Conservation (phyloP, 2,329 filamentous ascomycete genomes). For the Trichoderma sp. region DNA sequence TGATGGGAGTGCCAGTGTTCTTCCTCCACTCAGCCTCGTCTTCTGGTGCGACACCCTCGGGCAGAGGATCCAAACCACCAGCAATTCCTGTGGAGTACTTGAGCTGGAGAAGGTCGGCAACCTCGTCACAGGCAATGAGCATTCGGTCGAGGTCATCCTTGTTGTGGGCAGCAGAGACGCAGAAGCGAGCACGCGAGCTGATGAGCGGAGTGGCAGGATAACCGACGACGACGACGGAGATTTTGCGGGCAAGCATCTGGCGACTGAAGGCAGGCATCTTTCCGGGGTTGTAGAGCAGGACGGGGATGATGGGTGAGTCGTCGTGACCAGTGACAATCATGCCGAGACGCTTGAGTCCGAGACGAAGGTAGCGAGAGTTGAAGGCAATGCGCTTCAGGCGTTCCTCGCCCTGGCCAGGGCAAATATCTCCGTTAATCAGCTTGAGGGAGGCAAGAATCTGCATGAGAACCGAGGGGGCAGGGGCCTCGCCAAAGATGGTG, state of each 20-base stretch:
- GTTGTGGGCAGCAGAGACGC: slow-evolving; percentile 91
- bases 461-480: slow-evolving; percentile 80
- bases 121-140: slow-evolving; percentile 83
- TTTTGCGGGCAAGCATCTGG: slow-evolving; percentile 97
- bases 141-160: slow-evolving; percentile 96
- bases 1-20: slow-evolving; percentile 63
- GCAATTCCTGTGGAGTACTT: slow-evolving; percentile 97
- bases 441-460: slow-evolving; percentile 86
- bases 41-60: slow-evolving; percentile 67
- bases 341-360: slow-evolving; percentile 93
- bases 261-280: slow-evolving; percentile 99
- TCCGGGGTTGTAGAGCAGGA: slow-evolving; percentile 95
- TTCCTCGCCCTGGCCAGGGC: slow-evolving; percentile 90
- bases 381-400: slow-evolving; percentile 93
- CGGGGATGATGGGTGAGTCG: slow-evolving; percentile 92
- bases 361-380: slow-evolving; percentile 96
- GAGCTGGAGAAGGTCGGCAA: slow-evolving; percentile 86
- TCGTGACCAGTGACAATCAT: slow-evolving; percentile 97
- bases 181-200: slow-evolving; percentile 92
- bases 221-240: slow-evolving; percentile 93
- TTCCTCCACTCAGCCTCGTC: slow-evolving; percentile 67
- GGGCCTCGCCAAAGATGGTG: slow-evolving; percentile 82
- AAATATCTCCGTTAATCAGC: slow-evolving; percentile 84
- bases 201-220: slow-evolving; percentile 96
- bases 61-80: slow-evolving; percentile 75